Base-by-base conservation (phyloP, 169 alveolate genomes). In the Plasmodium gaboni region DNA sequence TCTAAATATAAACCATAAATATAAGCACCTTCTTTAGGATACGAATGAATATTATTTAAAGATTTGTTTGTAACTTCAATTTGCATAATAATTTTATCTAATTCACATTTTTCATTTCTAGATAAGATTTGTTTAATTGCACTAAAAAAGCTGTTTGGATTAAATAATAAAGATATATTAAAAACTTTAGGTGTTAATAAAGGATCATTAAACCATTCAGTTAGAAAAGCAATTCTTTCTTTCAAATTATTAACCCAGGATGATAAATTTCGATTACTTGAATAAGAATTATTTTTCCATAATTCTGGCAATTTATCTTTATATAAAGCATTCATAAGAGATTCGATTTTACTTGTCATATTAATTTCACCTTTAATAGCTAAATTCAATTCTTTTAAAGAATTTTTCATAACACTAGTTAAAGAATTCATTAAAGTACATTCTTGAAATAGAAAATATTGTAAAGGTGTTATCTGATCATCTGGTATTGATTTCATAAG, bases 291-390 rank as follows among this genome's bases (percentile, higher is more conserved):
- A 67, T 96, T 95, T 65, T 92, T 94, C 99, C 99, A 98, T 51
- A 95, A 78, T 0, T 95, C 95, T 44, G 99, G 99, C 38, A 97
- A 96, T 80, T 95, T 93, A 87, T 96, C 97, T 50, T 95, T 73
- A 71, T 95, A 96, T 38, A 97, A 87, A 48, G 97, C 80, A 83
- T 95, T 97, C 88, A 96, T 96, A 12, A 97, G 93, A 42, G 78
- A 61, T 88, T 98, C 99, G 96, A 98, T 97, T 74, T 95, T 92
- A 48, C 96, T 98, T 74, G 97, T 95, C 95, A 97, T 95, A 12
- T 98, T 97, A 74, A 97, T 94, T 89, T 97, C 98, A 73, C 99
- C 99, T 91, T 97, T 97, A 88, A 98, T 96, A 19, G 99, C 98
- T 71, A 97, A 92, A 70, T 96, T 96, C 22, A 97, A 93, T 91